These are phyloP conservation scores for Xylaria sp. DNA, from an alignment of 495 filamentous ascomycete species.

Conservation along the genomic window DNA sequence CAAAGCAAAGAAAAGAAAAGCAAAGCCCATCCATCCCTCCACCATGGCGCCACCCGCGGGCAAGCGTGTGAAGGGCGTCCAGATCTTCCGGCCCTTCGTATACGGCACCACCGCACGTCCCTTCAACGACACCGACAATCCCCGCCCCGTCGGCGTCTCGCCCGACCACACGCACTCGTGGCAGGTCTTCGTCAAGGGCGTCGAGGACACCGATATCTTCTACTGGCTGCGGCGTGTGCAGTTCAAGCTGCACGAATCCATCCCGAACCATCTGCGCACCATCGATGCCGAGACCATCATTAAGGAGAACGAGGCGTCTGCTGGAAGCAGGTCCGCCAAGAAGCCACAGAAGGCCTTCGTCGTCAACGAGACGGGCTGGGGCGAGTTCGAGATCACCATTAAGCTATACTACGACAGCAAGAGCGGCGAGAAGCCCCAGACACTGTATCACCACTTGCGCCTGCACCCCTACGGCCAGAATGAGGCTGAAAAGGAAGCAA, in stretches of 20 bases:
- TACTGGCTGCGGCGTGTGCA: conserved; percentile 97
- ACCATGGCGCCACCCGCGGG: conserved; percentile 61
- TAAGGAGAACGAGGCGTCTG: conserved; percentile 34
- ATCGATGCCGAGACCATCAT: conserved; percentile 66
- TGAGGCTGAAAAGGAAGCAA: conserved; percentile 73
- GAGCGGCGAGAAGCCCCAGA: conserved; percentile 87
- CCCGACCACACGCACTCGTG: conserved; percentile 94
- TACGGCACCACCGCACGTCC: conserved; percentile 79
- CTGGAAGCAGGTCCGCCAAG: conserved; percentile 58
- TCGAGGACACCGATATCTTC: conserved; percentile 85
- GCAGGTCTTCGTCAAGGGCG: conserved; percentile 88
- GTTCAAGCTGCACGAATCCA: conserved; percentile 97
- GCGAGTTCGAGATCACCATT: conserved; percentile 95
- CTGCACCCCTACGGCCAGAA: conserved; percentile 84
- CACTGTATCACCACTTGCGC: conserved; percentile 86
- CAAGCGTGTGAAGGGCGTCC: conserved; percentile 71
- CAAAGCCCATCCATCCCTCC: not conserved
- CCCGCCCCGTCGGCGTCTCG: conserved; percentile 69
- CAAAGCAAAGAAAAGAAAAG: too few relatives aligned
- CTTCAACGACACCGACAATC: conserved; percentile 67
- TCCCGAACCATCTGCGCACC: conserved; percentile 82
- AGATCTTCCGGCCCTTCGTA: conserved; percentile 79
- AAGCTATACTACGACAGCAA: conserved; percentile 89
- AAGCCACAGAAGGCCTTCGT: conserved; percentile 61
- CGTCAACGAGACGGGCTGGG: conserved; percentile 93